phyloP scores from a whole-genome alignment of 148 eudicot species.

The Silene uniflora region DNA sequence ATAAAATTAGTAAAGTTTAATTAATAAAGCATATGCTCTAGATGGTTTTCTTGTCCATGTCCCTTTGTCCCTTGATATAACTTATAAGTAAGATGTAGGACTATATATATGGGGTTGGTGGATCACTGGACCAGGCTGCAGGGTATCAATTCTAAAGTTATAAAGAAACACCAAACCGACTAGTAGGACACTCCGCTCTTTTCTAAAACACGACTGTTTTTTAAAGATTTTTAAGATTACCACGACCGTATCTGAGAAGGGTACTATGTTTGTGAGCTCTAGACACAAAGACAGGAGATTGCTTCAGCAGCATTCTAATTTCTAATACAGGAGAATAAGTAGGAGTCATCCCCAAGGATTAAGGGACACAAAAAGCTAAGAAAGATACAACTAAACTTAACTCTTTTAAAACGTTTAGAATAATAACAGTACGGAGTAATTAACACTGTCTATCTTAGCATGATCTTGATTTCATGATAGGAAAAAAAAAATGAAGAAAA shows the following conservation, averaged over 20 bases:
- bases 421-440: too few species aligned
- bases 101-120: background rate
- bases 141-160: conserved; percentile 19
- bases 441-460: too few species aligned
- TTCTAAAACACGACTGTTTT: too few species aligned
- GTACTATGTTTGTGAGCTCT: too few species aligned
- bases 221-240: too few species aligned
- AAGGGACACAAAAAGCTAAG: background rate
- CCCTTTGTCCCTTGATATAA: background rate
- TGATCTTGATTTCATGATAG: too few species aligned
- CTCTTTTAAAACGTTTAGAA: too few species aligned
- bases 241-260: too few species aligned
- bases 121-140: conserved; percentile 23
- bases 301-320: conserved; percentile 3
- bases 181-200: too few species aligned
- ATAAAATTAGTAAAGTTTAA: too few species aligned
- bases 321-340: background rate
- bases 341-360: background rate
- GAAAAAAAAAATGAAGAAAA: too few species aligned
- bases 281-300: background rate
- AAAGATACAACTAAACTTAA: background rate
- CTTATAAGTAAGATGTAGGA: background rate
- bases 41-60: conserved; percentile 13
- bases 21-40: background rate
- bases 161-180: background rate